phyloP scores from a whole-genome alignment of 2,329 filamentous ascomycete genomes.

The Calonectria crousiana region DNA sequence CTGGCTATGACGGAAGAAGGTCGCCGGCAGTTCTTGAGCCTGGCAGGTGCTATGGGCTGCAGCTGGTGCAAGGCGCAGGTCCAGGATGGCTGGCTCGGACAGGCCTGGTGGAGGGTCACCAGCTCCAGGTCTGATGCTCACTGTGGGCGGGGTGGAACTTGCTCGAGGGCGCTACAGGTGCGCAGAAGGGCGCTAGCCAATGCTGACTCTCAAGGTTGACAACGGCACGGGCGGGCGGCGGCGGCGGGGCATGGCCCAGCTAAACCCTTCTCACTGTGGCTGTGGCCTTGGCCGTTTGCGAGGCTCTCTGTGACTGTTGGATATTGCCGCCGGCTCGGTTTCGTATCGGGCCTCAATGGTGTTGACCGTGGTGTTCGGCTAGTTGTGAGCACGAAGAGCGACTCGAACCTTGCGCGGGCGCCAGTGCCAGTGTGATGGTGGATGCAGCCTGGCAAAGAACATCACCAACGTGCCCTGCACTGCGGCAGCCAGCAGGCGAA shows the following conservation, averaged over 20 bases:
- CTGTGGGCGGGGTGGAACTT: slow-evolving; percentile 22
- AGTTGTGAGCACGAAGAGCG: neutral
- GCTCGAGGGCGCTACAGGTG: slow-evolving; percentile 15
- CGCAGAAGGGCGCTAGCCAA: slow-evolving; percentile 3
- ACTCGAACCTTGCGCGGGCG: neutral
- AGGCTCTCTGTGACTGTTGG: neutral
- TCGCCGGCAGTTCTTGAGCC: slow-evolving; percentile 23
- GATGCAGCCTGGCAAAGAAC: neutral
- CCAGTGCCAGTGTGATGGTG: neutral
- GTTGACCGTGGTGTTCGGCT: neutral
- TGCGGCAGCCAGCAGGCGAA: neutral
- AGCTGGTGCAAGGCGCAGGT: slow-evolving; percentile 19
- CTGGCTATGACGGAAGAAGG: slow-evolving; percentile 44
- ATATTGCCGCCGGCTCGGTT: neutral
- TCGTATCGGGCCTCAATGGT: neutral
- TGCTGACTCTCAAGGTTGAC: slow-evolving; percentile 18
- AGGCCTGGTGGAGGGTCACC: slow-evolving; percentile 17
- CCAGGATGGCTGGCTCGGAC: slow-evolving; percentile 16
- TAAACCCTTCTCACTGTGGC: slow-evolving; percentile 14
- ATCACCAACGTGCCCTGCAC: slow-evolving; percentile 5
- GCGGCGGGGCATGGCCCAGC: slow-evolving; percentile 3
- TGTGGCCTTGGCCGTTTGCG: slow-evolving; percentile 4
- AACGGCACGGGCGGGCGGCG: slow-evolving; percentile 19
- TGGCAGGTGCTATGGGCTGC: neutral
- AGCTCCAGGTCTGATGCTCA: slow-evolving; percentile 23